Conservation (phyloP, 805 yeast genomes). For the Lachancea meyersii region DNA sequence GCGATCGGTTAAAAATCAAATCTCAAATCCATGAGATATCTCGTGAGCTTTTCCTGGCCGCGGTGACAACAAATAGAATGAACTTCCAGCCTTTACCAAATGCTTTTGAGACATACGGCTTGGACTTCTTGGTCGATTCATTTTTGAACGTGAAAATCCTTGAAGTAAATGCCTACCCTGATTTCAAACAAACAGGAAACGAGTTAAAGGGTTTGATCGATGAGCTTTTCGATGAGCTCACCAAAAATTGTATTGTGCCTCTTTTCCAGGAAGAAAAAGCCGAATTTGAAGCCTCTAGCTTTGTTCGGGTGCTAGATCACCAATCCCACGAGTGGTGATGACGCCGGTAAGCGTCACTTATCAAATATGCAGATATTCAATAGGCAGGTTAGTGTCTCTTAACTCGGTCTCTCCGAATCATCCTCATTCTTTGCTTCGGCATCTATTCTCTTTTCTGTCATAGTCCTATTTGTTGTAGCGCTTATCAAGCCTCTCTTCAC, state of each 20-base stretch:
- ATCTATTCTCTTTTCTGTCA: slow-evolving; percentile 30
- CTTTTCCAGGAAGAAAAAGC: slow-evolving; percentile 28
- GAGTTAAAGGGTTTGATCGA: slow-evolving; percentile 60
- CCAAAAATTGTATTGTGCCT: slow-evolving; percentile 45
- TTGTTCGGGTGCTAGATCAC: slow-evolving; percentile 39
- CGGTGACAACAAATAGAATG: slow-evolving; percentile 69
- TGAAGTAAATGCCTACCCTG: slow-evolving; percentile 93
- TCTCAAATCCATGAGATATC: slow-evolving; percentile 54
- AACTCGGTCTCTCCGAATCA: slow-evolving; percentile 2
- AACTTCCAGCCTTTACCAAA: slow-evolving; percentile 77
- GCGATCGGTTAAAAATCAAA: slow-evolving; percentile 39
- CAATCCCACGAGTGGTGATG: slow-evolving; percentile 34
- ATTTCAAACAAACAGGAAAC: slow-evolving; percentile 90
- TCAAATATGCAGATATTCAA: neutral
- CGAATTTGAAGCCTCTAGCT: slow-evolving; percentile 15
- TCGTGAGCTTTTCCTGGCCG: slow-evolving; percentile 73
- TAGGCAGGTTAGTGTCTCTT: neutral
- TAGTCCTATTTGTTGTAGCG: slow-evolving; percentile 31
- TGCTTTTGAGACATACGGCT: slow-evolving; percentile 82
- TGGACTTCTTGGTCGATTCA: slow-evolving; percentile 74
- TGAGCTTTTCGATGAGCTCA: slow-evolving; percentile 57
- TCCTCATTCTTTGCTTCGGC: slow-evolving; percentile 13
- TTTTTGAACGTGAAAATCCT: slow-evolving; percentile 52
- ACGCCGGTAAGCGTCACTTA: neutral
- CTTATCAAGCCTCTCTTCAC: slow-evolving; percentile 34